Base-by-base conservation (phyloP, 192 early-diverging fungal genomes). In the Linderina pennispora region DNA sequence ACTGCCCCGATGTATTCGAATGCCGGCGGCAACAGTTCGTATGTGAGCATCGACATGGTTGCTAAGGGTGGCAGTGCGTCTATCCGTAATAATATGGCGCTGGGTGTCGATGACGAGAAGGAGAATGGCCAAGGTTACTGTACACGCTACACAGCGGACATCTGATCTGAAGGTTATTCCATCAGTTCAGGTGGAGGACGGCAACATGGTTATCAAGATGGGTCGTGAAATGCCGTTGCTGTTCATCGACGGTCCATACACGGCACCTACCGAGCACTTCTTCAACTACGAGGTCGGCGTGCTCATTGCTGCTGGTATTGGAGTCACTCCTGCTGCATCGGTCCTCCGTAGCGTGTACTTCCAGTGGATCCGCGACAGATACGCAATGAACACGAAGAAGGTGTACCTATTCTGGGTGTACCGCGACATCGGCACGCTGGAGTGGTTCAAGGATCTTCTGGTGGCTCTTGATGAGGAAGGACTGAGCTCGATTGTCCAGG, bases 261-360 rank as follows among this genome's bases (percentile, higher is more conserved):
- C 78, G 21, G 65, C 75, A 8, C 79, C 87, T 0, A 75, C 83
- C 0, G 84, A 90, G 66, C 83, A 82, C 43, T 79, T 88, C 37
- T 87, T 85, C 68, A 81, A 88, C 45, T 88, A 84, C 58, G 77
- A 83, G 40, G 68, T 77, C 18, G 74, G 80, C 11, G 62, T 87
- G 10, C 59, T 86, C 22, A 74, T 90, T 18, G 85, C 81, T 2
- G 88, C 86, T n/a, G 88, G 88, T 49, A 87, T 90, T 28, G 88
- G 88, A 20, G 82, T 90, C 16, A 90, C 88, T 1, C 88, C 88
- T 2, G 81, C 81, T 24, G 86, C 86, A 15, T 76, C 80, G 21
- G 73, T 90, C 3, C 65, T 90, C 21, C 83, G 85, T 58, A 82
- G 80, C 61, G 63, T 89, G 34, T 85, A 83, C 75, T 85, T 81